phyloP scores from a whole-genome alignment of 176 grass and related monocot species.

The Cocos nucifera region DNA sequence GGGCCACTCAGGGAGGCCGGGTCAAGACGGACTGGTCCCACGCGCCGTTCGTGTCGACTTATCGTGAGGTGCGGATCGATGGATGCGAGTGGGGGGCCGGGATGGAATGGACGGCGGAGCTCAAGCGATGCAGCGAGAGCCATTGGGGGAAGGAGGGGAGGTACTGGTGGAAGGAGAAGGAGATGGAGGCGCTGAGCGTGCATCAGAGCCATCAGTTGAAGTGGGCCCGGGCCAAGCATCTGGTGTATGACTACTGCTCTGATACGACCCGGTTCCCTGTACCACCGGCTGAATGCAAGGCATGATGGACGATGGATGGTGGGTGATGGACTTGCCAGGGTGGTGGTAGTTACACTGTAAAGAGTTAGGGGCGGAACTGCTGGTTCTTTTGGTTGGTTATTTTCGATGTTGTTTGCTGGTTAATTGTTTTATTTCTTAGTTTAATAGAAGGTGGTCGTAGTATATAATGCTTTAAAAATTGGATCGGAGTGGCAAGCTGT shows the following conservation, averaged over 20 bases:
- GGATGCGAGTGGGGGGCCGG: conserved; percentile 56
- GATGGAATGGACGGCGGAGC: conserved; percentile 36
- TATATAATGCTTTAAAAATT: too few species aligned
- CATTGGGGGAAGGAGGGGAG: conserved; percentile 69
- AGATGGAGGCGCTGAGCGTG: conserved; percentile 80
- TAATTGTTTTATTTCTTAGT: too few species aligned
- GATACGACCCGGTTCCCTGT: conserved; percentile 61
- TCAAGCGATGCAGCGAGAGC: conserved; percentile 47
- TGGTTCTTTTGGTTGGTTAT: too few species aligned
- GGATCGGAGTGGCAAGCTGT: too few species aligned
- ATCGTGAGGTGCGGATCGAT: conserved; percentile 58
- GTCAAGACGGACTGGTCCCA: conserved; percentile 99
- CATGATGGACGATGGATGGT: not conserved
- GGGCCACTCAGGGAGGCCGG: conserved; percentile 87
- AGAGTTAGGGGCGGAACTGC: too few species aligned
- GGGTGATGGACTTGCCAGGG: too few species aligned
- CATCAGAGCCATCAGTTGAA: conserved; percentile 93
- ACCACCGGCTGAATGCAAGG: conserved; percentile 62
- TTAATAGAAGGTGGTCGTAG: too few species aligned
- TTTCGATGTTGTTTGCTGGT: too few species aligned
- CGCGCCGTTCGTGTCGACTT: conserved; percentile 76
- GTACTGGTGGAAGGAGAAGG: conserved; percentile 99
- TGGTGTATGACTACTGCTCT: conserved; percentile 96
- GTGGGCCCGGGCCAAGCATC: conserved; percentile 83
- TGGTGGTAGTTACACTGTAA: too few species aligned